Base-by-base conservation (phyloP, 139 green algal species). In the Coelastrella sp. region DNA sequence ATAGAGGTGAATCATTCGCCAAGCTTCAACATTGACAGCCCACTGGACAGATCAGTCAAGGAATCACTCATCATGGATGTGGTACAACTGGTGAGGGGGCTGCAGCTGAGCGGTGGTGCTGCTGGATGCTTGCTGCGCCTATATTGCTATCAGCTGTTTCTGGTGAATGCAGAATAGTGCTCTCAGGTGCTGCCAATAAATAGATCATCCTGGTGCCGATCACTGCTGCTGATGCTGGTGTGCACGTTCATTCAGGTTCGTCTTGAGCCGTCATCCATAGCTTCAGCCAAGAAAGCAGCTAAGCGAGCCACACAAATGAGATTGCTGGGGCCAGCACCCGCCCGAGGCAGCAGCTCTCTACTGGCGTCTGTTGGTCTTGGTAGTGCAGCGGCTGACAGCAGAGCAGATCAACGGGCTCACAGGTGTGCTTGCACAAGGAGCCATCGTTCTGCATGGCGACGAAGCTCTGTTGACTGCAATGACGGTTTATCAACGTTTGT, bases 1-100 rank as follows among this genome's bases (percentile, higher is more conserved):
- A 90, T 98, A 3, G 96, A 98, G 93, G 95, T 98, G 56, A 98
- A 98, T 90, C 96, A 98, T 91, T 97, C 94, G 3, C 95, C 96
- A 74, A 96, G 93, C 59, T 97, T 98, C 85, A 94, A 92, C 77
- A 94, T 91, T 22, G 96, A 97, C 92, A 96, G 92, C 0, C 89
- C 94, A 0, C 94, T 98, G 73, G 96, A 98, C 85, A 90, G 94
- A 17, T 76, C 78, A 3, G 92, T 94, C 92, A 95, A 96, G 90
- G 89, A 94, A 86, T 73, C 88, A 58, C 92, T 95, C 58, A 94
- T 95, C 65, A 83, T 80, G 6, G 91, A 92, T 66, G 85, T 87
- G 59, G 68, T 93, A 3, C n/a, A 87, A 17, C 80, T 93, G 90
- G 90, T 93, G 85, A 73, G 91, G 4, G 7, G 3, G 68, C 68